Conservation (phyloP, 805 yeast species). For the Pichia cabralensis region DNA sequence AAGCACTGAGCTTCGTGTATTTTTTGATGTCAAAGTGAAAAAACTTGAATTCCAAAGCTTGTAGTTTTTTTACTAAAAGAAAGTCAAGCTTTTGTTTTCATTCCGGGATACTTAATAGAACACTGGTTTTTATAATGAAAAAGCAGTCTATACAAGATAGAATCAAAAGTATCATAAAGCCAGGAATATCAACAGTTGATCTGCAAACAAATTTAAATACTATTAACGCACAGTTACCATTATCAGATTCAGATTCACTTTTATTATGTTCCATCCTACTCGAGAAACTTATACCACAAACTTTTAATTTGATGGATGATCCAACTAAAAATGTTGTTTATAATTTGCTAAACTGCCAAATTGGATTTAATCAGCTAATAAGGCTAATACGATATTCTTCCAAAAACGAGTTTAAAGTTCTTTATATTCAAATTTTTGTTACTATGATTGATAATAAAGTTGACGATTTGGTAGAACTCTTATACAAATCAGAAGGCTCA, state of each 20-base stretch:
- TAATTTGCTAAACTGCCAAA: conserved; percentile 13
- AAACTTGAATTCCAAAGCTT: no score
- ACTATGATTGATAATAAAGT: no score
- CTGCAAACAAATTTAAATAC: conserved; percentile 3
- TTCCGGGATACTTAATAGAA: no score
- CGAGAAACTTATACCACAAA: conserved; percentile 12
- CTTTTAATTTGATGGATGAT: conserved; percentile 12
- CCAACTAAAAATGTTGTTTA: background rate
- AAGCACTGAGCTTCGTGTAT: no score
- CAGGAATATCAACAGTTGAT: conserved; percentile 2
- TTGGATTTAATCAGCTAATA: conserved; percentile 13
- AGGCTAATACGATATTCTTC: background rate
- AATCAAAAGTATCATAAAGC: background rate
- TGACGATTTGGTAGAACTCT: no score
- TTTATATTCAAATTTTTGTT: conserved; percentile 6
- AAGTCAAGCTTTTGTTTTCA: no score
- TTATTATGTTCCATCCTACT: conserved; percentile 12
- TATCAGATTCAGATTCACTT: conserved; percentile 8
- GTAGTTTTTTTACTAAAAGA: no score
- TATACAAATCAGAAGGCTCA: no score
- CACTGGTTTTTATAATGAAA: background rate
- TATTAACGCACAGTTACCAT: background rate
- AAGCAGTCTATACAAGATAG: background rate
- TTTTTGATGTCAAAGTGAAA: no score
- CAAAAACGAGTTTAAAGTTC: conserved; percentile 5